Base-by-base conservation (phyloP, 2,329 filamentous ascomycete species). In the Neonectria faginata region DNA sequence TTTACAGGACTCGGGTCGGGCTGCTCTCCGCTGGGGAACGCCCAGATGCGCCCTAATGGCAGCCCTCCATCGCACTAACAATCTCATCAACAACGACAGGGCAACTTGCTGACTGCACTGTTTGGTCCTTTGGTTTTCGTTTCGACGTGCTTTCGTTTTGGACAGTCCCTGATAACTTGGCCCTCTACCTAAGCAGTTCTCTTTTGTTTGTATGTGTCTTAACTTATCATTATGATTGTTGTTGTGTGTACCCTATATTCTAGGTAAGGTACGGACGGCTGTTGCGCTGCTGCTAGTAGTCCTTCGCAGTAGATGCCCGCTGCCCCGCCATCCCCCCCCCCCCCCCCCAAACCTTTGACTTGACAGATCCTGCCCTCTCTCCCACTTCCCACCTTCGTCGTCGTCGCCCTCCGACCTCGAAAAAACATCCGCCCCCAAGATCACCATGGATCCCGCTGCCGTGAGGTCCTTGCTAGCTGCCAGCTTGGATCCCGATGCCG, bases 391-490 rank as follows among this genome's bases (percentile, higher is more conserved):
- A 64, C 69, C 62, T 65, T 67, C 64, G 69, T 72, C 60, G 60
- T 61, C 65, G 65, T 70, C 65, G 64, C 60, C 31, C 66, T 59
- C 73, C 67, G 67, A 71, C 73, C 60, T 73, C 72, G 71, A 73
- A 59, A 51, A 56, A 51, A 56, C 56, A 64, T 64, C 61, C 61
- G 44, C 51, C 65, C 62, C 66, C 47, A 54, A 69, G 64, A 67
- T 66, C 71, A 75, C 76, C 79, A 94, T 94, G 92, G 91, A 94
- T 85, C 88, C 88, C 80, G 85, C 87, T 79, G 88, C 87, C 79
- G 85, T 95, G 80, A 88, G 92, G 83, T 89, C 87, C 84, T 90
- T 92, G 83, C 91, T 95, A 77, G 86, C 89, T 78, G 89, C 90
- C 77, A 94, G 91, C 72, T 88, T 94, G 79, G 89, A 91, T 77